These are phyloP conservation scores for Thozetella sp. DNA, from an alignment of 495 filamentous ascomycete genomes.

Conservation along the genomic window DNA sequence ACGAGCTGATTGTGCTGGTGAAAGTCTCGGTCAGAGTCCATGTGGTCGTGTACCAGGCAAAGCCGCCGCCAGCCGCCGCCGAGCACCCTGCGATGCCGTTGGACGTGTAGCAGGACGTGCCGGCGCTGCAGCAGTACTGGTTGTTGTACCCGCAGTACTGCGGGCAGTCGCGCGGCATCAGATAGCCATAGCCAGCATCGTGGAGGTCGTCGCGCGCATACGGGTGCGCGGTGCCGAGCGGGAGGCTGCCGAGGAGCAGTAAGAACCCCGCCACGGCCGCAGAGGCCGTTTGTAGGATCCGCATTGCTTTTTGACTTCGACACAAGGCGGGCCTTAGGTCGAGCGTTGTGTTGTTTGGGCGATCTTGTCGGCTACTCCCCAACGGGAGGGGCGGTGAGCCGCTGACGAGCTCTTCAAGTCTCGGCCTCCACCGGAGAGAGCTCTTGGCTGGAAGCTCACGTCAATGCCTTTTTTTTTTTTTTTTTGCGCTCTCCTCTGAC, in stretches of 20 bases:
- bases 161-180: constrained; percentile 52
- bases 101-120: constrained; percentile 66
- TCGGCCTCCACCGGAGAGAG: not conserved
- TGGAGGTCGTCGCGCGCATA: constrained; percentile 36
- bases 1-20: constrained; percentile 65
- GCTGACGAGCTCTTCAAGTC: not conserved
- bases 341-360: too few relatives aligned
- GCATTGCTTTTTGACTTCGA: not conserved
- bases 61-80: constrained; percentile 36
- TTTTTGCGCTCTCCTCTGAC: too few relatives aligned
- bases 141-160: constrained; percentile 68
- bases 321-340: too few relatives aligned
- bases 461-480: too few relatives aligned
- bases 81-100: constrained; percentile 39
- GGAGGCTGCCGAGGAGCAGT: constrained; percentile 16
- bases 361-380: not conserved
- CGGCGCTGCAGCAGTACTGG: constrained; percentile 67
- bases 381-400: not conserved
- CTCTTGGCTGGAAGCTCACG: not conserved
- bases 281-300: constrained; percentile 4
- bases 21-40: constrained; percentile 69
- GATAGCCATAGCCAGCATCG: constrained; percentile 37
- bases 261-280: constrained; percentile 24
- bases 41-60: constrained; percentile 71
- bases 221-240: constrained; percentile 39